Conservation (phyloP, 768 basidiomycete genomes). For the Paxillus rubicundulus region DNA sequence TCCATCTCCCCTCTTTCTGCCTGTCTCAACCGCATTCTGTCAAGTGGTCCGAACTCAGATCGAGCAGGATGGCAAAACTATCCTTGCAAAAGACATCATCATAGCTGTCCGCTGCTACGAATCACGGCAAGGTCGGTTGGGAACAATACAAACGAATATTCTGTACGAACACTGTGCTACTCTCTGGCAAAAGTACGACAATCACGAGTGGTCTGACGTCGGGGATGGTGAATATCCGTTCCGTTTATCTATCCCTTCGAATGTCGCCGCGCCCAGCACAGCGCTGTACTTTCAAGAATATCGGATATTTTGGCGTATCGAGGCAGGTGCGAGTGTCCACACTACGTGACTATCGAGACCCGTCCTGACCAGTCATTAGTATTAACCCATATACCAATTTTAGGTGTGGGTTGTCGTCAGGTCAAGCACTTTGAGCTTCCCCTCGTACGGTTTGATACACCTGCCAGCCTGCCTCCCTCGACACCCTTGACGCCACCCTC, state of each 20-base stretch:
- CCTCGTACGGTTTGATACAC: constrained; percentile 68
- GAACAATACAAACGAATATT: constrained; percentile 55
- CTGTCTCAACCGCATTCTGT: constrained; percentile 5
- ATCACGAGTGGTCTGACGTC: constrained; percentile 57
- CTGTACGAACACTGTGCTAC: constrained; percentile 65
- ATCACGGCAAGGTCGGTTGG: constrained; percentile 61
- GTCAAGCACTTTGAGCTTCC: constrained; percentile 69
- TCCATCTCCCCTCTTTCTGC: constrained; percentile 2
- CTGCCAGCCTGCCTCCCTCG: constrained; percentile 37
- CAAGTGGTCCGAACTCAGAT: constrained; percentile 68
- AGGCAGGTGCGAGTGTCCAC: constrained; percentile 59
- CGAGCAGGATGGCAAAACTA: constrained; percentile 66
- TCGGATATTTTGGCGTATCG: constrained; percentile 77
- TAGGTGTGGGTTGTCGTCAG: constrained; percentile 65
- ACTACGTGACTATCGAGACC: background rate
- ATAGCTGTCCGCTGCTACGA: constrained; percentile 86
- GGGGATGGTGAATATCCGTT: constrained; percentile 70
- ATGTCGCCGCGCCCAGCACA: constrained; percentile 63
- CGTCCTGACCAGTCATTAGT: constrained; percentile 41
- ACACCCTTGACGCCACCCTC: constrained; percentile 35
- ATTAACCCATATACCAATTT: constrained; percentile 62
- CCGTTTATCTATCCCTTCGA: constrained; percentile 62
- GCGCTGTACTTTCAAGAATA: constrained; percentile 70
- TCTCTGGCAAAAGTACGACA: constrained; percentile 66
- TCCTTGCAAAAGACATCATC: constrained; percentile 63